A percentile compares a stretch with the other conserved stretches of the same genome.
Evolutionary conservation across 805 yeast genomes (phyloP).

Genomic region (Candida sithepensis): DNA sequence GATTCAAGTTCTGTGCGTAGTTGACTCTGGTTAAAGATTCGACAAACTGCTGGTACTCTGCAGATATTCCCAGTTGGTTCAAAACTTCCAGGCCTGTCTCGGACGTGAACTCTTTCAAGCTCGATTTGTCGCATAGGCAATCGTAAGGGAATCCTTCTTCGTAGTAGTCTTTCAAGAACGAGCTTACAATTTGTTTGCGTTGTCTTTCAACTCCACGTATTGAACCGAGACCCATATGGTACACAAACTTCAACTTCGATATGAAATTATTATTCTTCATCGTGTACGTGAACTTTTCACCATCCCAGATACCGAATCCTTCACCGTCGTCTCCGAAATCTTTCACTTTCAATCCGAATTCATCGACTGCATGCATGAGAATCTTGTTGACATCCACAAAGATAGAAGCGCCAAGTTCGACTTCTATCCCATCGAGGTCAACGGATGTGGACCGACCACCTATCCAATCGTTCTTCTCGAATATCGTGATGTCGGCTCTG

Average conservation of each 20-base stretch:
- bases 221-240: slow-evolving; percentile 30
- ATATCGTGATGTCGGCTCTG: slow-evolving; percentile 37
- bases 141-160: slow-evolving; percentile 35
- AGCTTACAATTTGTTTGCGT: slow-evolving; percentile 17
- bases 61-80: slow-evolving; percentile 21
- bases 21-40: slow-evolving; percentile 42
- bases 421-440: slow-evolving; percentile 19
- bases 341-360: slow-evolving; percentile 30
- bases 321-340: slow-evolving; percentile 14
- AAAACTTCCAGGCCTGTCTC: slow-evolving; percentile 26
- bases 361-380: slow-evolving; percentile 33
- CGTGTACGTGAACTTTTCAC: slow-evolving; percentile 23
- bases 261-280: not conserved
- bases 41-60: slow-evolving; percentile 26
- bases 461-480: slow-evolving; percentile 35
- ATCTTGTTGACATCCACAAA: slow-evolving; percentile 40
- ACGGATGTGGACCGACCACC: slow-evolving; percentile 47
- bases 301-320: slow-evolving; percentile 37
- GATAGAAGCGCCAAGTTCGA: slow-evolving; percentile 46
- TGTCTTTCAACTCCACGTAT: slow-evolving; percentile 16
- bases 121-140: slow-evolving; percentile 17
- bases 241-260: not conserved
- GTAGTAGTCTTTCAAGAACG: slow-evolving; percentile 32
- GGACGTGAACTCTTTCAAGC: slow-evolving; percentile 23
- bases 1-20: slow-evolving; percentile 38